These are phyloP conservation scores for Zasmidium citrigriseum DNA, from an alignment of 2,329 filamentous ascomycete species.

Conservation along the genomic window DNA sequence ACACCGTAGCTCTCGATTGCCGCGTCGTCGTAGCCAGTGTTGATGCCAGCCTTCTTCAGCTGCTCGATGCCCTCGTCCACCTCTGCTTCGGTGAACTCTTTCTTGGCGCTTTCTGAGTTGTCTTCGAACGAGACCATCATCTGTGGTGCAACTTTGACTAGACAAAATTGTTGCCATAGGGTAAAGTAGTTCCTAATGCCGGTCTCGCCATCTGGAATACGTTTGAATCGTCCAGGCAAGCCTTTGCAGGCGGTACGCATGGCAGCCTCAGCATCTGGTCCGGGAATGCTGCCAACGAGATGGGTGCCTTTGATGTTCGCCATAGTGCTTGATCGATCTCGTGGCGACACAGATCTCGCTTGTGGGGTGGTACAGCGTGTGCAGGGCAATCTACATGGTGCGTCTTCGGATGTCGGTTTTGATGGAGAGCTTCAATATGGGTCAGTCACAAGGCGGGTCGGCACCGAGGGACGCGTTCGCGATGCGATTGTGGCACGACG, in stretches of 20 bases:
- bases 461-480: too few species aligned
- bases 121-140: slow-evolving; percentile 12
- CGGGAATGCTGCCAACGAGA: slow-evolving; percentile 41
- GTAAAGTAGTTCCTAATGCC: slow-evolving; percentile 37
- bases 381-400: not conserved
- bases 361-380: not conserved
- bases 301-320: slow-evolving; percentile 25
- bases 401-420: not conserved
- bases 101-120: slow-evolving; percentile 5
- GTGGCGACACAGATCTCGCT: not conserved
- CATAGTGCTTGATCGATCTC: not conserved
- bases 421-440: too few species aligned
- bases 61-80: slow-evolving; percentile 20
- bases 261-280: slow-evolving; percentile 33
- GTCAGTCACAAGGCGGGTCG: too few species aligned
- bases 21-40: slow-evolving; percentile 35
- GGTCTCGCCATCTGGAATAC: slow-evolving; percentile 46
- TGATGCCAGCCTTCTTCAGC: slow-evolving; percentile 15
- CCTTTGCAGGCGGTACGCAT: slow-evolving; percentile 29
- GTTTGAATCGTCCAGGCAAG: slow-evolving; percentile 36
- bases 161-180: slow-evolving; percentile 31
- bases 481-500: too few species aligned
- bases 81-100: slow-evolving; percentile 19
- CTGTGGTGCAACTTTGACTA: slow-evolving; percentile 9
- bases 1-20: slow-evolving; percentile 36